Evolutionary conservation across 2,329 filamentous ascomycete species (phyloP), one percentile per base, ranked within the genome.

Genomic region (Aspergillus sp.): DNA sequence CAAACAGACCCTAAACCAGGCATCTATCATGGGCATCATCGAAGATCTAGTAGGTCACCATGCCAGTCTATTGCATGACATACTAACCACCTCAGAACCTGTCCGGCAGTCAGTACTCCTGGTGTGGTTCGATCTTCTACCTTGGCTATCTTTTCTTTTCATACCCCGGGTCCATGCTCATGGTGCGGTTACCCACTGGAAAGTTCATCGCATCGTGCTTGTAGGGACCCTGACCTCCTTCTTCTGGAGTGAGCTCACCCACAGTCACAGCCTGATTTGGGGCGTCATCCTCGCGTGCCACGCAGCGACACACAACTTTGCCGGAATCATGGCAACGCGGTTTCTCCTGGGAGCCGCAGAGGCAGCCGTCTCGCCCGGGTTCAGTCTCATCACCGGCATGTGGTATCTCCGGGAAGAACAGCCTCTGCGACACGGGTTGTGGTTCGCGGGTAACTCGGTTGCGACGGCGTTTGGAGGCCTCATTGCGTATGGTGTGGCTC

Each of bases 401-500:
- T 62, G 55, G 45, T 63, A 61, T 40, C 61, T 54, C 6, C 53
- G 59, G 4, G 30, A 49, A 1, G 50, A 69, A 44, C 64, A 68
- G 38, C 61, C 60, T 3, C 57, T 60, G 6, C 58, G 65, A 14
- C 63, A 64, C 32, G 60, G 61, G 3, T 47, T 64, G 3, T 66
- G 61, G 57, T 68, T 67, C 42, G 61, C 68, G 0, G 72, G 71
- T 2, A 76, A 75, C 33, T 74, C 72, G 1, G 59, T 72, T n/a
- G 71, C 70, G 3, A 71, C 74, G 2, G 74, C 74, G 7, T 63
- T 75, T 2, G 74, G 74, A 22, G 73, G 73, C 1, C 62, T 76
- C 10, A 61, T 77, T 1, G 73, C 72, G 0, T 77, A 73, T 40
- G 75, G 72, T 0, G 76, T 78, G 33, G 75, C 73, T 5, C 71